These are phyloP conservation scores for Coprinopsis sp. DNA, from an alignment of 768 basidiomycete species.

Conservation along the genomic window DNA sequence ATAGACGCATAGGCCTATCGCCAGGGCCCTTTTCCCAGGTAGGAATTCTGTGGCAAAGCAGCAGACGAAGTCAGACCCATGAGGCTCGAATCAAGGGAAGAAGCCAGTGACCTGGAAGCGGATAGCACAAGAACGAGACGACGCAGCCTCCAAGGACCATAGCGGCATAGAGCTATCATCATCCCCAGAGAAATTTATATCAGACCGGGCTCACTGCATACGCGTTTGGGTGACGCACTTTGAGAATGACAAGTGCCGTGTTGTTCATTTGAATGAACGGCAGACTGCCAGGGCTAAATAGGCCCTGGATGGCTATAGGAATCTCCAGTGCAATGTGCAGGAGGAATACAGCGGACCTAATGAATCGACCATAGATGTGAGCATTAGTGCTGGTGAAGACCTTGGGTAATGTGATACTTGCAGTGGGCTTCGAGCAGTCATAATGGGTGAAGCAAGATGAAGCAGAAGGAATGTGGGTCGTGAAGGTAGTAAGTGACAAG, in stretches of 20 bases:
- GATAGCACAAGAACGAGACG: conserved; percentile 56
- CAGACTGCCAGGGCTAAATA: conserved; percentile 55
- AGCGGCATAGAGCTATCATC: conserved; percentile 60
- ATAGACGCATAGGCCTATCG: conserved; percentile 71
- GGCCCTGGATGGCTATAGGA: conserved; percentile 72
- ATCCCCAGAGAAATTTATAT: not conserved
- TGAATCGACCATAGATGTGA: too few species aligned
- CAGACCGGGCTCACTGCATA: not conserved
- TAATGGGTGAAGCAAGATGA: too few species aligned
- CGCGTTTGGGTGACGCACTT: conserved; percentile 37
- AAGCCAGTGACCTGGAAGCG: conserved; percentile 60
- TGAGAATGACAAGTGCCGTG: conserved; percentile 70
- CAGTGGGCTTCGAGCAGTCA: too few species aligned
- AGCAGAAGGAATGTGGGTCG: too few species aligned
- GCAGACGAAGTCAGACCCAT: not conserved
- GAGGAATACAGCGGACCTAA: conserved; percentile 59
- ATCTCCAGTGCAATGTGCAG: conserved; percentile 77
- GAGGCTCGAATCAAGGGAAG: not conserved
- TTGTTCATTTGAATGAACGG: conserved; percentile 83
- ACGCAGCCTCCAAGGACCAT: conserved; percentile 59
- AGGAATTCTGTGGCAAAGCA: conserved; percentile 59
- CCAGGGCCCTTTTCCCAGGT: conserved; percentile 80
- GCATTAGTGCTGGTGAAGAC: too few species aligned
- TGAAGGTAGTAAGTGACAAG: too few species aligned
- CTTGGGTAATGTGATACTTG: too few species aligned